Evolutionary conservation across 495 filamentous ascomycete genomes (phyloP).

Genomic region (Podospora pseudocomata): DNA sequence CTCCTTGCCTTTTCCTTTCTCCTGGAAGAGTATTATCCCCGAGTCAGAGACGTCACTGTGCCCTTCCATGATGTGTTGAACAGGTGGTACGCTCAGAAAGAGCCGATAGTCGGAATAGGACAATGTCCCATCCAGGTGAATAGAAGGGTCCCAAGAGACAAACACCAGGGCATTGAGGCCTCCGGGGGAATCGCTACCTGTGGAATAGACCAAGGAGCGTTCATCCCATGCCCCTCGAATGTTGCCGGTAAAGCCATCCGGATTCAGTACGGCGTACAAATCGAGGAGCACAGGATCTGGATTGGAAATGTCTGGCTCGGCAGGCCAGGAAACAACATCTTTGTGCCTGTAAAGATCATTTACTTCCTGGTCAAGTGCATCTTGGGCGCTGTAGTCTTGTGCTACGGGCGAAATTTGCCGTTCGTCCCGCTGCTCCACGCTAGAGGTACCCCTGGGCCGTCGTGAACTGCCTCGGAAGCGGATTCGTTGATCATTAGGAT

Average conservation of each 20-base stretch:
- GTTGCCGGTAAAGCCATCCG: constrained; percentile 44
- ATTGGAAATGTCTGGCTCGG: constrained; percentile 39
- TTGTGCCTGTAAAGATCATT: constrained; percentile 45
- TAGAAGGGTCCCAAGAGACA: constrained; percentile 60
- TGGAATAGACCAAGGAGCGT: constrained; percentile 56
- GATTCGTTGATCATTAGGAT: constrained; percentile 33
- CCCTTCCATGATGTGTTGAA: constrained; percentile 9
- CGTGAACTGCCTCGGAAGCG: constrained; percentile 32
- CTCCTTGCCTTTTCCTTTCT: constrained; percentile 22
- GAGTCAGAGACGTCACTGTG: constrained; percentile 2
- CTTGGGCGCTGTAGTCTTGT: background rate
- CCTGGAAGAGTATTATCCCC: background rate
- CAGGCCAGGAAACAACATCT: constrained; percentile 58
- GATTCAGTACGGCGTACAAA: constrained; percentile 56
- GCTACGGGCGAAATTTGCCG: constrained; percentile 13
- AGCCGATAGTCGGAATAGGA: constrained; percentile 18
- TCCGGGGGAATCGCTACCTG: constrained; percentile 32
- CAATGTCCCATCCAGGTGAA: constrained; percentile 22
- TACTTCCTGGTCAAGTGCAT: constrained; percentile 32
- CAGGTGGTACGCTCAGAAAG: background rate
- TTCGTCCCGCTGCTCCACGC: constrained; percentile 38
- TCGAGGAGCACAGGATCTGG: constrained; percentile 35
- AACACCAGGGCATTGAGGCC: constrained; percentile 53
- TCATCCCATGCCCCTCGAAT: constrained; percentile 58
- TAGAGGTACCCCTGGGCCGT: constrained; percentile 48